Evolutionary conservation across 2,329 filamentous ascomycete genomes (phyloP).

Genomic region (Fusarium luffae): DNA sequence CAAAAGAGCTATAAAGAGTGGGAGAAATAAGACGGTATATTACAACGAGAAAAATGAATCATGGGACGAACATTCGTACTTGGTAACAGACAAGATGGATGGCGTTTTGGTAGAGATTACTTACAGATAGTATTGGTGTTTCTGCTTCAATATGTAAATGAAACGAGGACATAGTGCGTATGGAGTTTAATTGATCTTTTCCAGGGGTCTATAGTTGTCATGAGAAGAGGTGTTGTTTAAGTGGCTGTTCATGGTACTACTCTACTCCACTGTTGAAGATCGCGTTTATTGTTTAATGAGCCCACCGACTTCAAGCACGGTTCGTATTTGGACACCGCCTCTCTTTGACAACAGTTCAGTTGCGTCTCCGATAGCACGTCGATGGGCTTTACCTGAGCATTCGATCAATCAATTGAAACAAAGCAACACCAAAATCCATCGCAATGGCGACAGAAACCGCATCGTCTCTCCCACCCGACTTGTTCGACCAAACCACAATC

Average conservation of each 20-base stretch:
- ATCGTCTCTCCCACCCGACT: constrained; percentile 60
- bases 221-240: neutral
- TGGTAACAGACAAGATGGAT: neutral
- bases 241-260: neutral
- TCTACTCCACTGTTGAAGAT: neutral
- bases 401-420: neutral
- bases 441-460: constrained; percentile 30
- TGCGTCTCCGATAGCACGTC: neutral
- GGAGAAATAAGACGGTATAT: constrained; percentile 48
- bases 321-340: constrained; percentile 19
- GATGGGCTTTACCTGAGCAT: neutral
- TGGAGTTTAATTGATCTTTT: neutral
- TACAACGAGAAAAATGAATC: neutral
- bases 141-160: neutral
- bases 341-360: neutral
- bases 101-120: constrained; percentile 14
- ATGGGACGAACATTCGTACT: neutral
- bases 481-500: constrained; percentile 70
- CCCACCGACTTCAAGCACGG: neutral
- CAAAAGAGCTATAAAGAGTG: constrained; percentile 72
- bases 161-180: neutral
- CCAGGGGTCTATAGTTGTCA: neutral
- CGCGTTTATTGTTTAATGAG: neutral
- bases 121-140: neutral
- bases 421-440: neutral